Percentiles rank a stretch among this genome's conserved stretches.
Evolutionary conservation across 805 yeast genomes (phyloP).

Genomic region (Schwanniomyces vanrijiae): DNA sequence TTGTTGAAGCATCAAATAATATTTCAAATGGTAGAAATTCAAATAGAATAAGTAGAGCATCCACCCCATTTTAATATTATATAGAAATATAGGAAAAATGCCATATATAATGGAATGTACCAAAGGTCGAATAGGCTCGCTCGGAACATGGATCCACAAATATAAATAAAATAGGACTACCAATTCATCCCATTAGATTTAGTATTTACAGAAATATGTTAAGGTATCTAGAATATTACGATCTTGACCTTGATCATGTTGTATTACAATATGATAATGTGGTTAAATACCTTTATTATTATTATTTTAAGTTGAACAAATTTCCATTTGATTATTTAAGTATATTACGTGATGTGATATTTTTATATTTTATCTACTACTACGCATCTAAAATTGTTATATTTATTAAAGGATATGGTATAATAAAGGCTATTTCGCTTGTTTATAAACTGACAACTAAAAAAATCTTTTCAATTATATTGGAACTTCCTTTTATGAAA

Average conservation of each 20-base stretch:
- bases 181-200: not conserved
- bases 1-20: constrained; percentile 26
- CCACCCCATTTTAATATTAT: constrained; percentile 30
- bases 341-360: constrained; percentile 20
- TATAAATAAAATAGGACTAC: not conserved
- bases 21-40: constrained; percentile 32
- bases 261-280: not conserved
- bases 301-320: constrained; percentile 1
- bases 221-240: not conserved
- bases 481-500: constrained; percentile 54
- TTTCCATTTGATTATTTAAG: constrained; percentile 11
- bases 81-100: not conserved
- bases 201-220: not conserved
- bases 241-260: not conserved
- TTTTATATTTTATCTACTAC: constrained; percentile 13
- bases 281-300: not conserved
- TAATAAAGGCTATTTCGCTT: constrained; percentile 24
- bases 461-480: constrained; percentile 26
- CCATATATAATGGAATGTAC: too few species aligned
- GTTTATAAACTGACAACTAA: constrained; percentile 17
- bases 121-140: not conserved
- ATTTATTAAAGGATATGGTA: constrained; percentile 39
- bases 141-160: not conserved
- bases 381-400: constrained; percentile 9
- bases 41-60: constrained; percentile 38